Evolutionary conservation across 768 basidiomycete species (phyloP).

Genomic region (Punctularia strigosozonata): DNA sequence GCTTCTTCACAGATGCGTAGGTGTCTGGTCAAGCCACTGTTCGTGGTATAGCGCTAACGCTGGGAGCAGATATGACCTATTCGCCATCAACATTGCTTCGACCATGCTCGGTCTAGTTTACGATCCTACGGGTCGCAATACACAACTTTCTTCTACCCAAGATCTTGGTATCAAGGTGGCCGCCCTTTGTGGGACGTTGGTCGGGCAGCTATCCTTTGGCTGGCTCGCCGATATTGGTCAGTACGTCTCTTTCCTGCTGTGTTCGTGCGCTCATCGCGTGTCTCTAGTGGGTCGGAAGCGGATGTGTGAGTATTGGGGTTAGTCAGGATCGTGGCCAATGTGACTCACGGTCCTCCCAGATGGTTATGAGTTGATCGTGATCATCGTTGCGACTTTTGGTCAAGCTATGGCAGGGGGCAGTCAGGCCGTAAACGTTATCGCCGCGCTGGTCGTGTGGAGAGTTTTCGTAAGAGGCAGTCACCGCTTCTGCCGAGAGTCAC

Average conservation of each 20-base stretch:
- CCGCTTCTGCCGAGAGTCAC: too few species aligned
- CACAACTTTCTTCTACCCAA: conserved; percentile 13
- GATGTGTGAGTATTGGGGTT: conserved; percentile 17
- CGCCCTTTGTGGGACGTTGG: conserved; percentile 27
- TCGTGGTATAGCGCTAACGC: background rate
- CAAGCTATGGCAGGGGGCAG: conserved; percentile 26
- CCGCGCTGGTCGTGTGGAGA: conserved; percentile 33
- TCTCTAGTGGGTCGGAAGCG: conserved; percentile 29
- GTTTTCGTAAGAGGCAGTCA: conserved; percentile 22
- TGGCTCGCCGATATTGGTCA: conserved; percentile 36
- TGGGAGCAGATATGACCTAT: conserved; percentile 20
- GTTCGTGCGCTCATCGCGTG: too few species aligned
- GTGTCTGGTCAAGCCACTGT: conserved; percentile 2
- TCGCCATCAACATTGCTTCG: conserved; percentile 33
- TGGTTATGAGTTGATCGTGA: conserved; percentile 30
- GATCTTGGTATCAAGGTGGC: conserved; percentile 31
- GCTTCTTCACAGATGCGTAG: conserved; percentile 20
- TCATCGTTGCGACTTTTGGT: conserved; percentile 25
- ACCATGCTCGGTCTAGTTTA: conserved; percentile 36
- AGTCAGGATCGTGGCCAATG: background rate
- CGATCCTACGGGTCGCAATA: conserved; percentile 12
- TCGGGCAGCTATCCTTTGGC: conserved; percentile 32
- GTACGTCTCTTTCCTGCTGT: too few species aligned
- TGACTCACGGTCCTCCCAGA: conserved; percentile 15
- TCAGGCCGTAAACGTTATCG: conserved; percentile 27